Evolutionary conservation across 306 rosid genomes (phyloP), one percentile per base, ranked within the genome.

Genomic region (Astragalus glycyphyllos): DNA sequence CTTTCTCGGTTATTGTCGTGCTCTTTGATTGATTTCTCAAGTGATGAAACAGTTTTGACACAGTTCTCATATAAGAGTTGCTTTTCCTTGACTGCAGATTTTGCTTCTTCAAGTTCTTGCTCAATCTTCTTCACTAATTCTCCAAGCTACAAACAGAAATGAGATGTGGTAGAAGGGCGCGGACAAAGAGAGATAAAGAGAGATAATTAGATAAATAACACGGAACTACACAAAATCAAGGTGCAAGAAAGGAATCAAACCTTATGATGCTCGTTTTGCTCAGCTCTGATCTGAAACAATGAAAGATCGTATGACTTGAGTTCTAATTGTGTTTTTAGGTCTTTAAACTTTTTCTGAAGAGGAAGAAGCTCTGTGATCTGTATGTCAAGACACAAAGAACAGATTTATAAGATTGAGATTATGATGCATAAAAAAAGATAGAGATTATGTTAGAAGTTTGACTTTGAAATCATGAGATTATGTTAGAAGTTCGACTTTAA

Each of bases 181-280:
- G 9, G 16, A 8, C 7, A 67, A 69, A 54, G 75, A 69, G 69
- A 41, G 46, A 66, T n/a, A 67, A 69, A 54, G 75, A 69, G 69
- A 41, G 46, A 66, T n/a, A 12, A 59, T 44, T 16, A 79, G 44
- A 65, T 46, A 61, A 66, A 61, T 7, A 32, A 41, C 6, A 62
- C 23, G 6, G 26, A 35, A 50, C 15, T 13, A 47, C 26, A 59
- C 38, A 29, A 59, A 77, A 49, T 10, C 47, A 73, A 57, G 51
- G 26, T 20, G 53, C 64, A 59, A 49, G 13, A n/a, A 68, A 68
- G 46, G 68, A 54, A 66, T 67, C 48, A 68, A 76, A 94, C 98
- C 98, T 94, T 94, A 74, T 89, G 96, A 71, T 94, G 97, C 81
- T 90, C 98, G 80, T 94, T 94, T 77, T 94, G 95, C 85, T 89